Conservation (phyloP, 2,329 filamentous ascomycete species). For the Pseudogymnoascus sp. region DNA sequence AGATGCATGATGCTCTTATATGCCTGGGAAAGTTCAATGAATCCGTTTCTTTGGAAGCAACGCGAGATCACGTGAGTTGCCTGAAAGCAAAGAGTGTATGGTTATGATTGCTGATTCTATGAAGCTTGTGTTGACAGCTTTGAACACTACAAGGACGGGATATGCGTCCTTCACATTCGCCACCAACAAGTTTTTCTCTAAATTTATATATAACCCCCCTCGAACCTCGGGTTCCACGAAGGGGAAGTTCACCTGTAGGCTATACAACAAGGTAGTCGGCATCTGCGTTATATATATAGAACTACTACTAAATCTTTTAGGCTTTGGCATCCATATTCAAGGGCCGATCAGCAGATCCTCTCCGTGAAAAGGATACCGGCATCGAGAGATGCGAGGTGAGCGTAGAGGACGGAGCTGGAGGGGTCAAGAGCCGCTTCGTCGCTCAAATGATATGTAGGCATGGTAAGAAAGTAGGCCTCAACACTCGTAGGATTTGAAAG, state of each 20-base stretch:
- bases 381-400: slow-evolving; percentile 70
- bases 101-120: slow-evolving; percentile 9
- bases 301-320: slow-evolving; percentile 31
- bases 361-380: slow-evolving; percentile 58
- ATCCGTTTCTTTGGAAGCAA: slow-evolving; percentile 67
- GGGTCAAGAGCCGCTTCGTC: slow-evolving; percentile 64
- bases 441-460: slow-evolving; percentile 69
- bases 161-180: slow-evolving; percentile 68
- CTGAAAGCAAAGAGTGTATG: slow-evolving; percentile 22
- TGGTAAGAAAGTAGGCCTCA: slow-evolving; percentile 37
- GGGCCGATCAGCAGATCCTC: slow-evolving; percentile 54
- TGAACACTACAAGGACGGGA: slow-evolving; percentile 75
- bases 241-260: slow-evolving; percentile 64
- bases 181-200: slow-evolving; percentile 63
- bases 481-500: slow-evolving; percentile 18
- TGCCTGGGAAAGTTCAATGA: slow-evolving; percentile 78
- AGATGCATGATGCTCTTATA: slow-evolving; percentile 64
- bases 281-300: background rate
- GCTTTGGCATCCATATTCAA: slow-evolving; percentile 69
- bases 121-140: slow-evolving; percentile 65
- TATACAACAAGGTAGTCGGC: slow-evolving; percentile 59
- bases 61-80: slow-evolving; percentile 53
- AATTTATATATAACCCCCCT: slow-evolving; percentile 57
- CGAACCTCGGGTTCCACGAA: slow-evolving; percentile 16
- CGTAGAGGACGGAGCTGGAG: slow-evolving; percentile 63